Conservation (phyloP, 2,329 filamentous ascomycete genomes). For the Penicillium sp. region DNA sequence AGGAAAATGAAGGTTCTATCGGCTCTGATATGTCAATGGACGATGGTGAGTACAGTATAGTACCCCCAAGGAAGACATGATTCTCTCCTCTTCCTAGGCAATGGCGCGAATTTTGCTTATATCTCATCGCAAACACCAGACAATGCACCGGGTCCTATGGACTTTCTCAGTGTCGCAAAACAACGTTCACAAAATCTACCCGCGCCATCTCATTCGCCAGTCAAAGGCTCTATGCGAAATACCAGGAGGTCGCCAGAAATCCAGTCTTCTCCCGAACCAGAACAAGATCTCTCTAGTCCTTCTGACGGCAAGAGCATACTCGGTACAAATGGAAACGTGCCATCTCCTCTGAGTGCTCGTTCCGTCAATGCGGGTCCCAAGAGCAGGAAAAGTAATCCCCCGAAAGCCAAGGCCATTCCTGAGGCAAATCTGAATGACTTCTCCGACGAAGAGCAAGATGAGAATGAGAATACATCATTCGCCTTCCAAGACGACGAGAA, state of each 20-base stretch:
- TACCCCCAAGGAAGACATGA: no score
- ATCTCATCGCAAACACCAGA: constrained; percentile 28
- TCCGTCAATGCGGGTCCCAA: constrained; percentile 38
- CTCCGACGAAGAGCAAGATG: constrained; percentile 44
- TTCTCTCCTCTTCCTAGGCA: no score
- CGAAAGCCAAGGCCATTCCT: constrained; percentile 23
- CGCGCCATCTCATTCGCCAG: constrained; percentile 49
- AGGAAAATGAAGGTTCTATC: constrained; percentile 50
- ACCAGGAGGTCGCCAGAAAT: constrained; percentile 48
- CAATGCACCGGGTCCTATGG: constrained; percentile 46
- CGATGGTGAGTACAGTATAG: constrained; percentile 54
- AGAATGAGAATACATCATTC: constrained; percentile 41
- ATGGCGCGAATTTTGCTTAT: no score
- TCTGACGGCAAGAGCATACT: constrained; percentile 37
- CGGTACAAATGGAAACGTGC: constrained; percentile 25
- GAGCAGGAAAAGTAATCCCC: constrained; percentile 28
- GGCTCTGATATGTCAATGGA: constrained; percentile 67
- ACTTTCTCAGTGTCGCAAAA: constrained; percentile 45
- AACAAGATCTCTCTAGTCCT: constrained; percentile 43
- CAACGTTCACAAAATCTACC: constrained; percentile 41
- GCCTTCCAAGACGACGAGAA: constrained; percentile 23
- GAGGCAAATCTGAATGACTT: constrained; percentile 34
- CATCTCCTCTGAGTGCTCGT: constrained; percentile 42
- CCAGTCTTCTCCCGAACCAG: constrained; percentile 46
- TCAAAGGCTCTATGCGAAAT: constrained; percentile 49